Base-by-base conservation (phyloP, 2,329 filamentous ascomycete species). In the Colletotrichum camelliae region DNA sequence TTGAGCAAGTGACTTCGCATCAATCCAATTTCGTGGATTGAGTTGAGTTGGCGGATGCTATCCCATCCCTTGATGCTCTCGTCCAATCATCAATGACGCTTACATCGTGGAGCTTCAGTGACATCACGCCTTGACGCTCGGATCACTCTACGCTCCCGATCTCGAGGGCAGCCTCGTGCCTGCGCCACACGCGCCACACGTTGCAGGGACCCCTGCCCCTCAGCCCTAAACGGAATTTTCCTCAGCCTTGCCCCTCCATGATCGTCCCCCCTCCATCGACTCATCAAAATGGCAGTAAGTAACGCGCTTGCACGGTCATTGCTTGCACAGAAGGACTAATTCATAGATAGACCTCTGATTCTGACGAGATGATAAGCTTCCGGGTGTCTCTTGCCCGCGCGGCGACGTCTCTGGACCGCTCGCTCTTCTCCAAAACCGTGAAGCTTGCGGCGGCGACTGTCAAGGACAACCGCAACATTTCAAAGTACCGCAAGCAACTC, bases 351-450 rank as follows among this genome's bases (percentile, higher is more conserved):
- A 60, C 67, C 15, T 6, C 62, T 74, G 66, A 65, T 4, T 58
- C 75, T 35, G 81, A 83, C 75, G 84, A 87, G 62, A 92, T 92
- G 90, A 87, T 86, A 77, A 82, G 91, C 67, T 95, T 98, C 84
- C 92, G 93, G 78, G 95, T 96, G 62, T 96, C 96, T 29, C 88
- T 96, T 75, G 93, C 96, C 80, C 94, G 94, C 83, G 93, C 93
- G 75, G 94, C 95, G 87, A 93, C 93, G 82, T 90, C 91, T 66
- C 91, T 99, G 78, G 96, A 99, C 86, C 93, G 95, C 79, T 90
- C 93, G 18, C 93, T 97, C 78, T 98, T 98, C 87, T 89, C 91
- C 68, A 95, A 93, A 83, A 94, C 89, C 1, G 87, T 98, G 71
- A 92, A 93, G 29, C 88, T 96, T 29, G 91, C 95, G 10, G 96